A percentile compares a stretch with the other conserved stretches of the same genome.
phyloP scores from a whole-genome alignment of 176 grass and related monocot genomes.

The Pharus latifolius region DNA sequence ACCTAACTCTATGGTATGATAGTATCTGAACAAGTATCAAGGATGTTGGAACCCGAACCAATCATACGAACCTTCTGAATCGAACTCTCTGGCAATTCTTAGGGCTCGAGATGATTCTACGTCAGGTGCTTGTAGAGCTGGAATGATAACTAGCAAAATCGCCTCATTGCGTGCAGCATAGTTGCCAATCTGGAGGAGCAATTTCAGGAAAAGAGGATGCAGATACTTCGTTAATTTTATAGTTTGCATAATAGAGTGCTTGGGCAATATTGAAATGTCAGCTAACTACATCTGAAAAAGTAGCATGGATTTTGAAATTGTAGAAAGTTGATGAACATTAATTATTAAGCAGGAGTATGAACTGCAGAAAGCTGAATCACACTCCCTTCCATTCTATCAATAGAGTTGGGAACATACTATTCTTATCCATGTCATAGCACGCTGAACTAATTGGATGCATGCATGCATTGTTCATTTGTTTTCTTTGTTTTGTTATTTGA shows the following conservation, averaged over 20 bases:
- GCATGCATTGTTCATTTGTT: not conserved
- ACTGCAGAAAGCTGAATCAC: not conserved
- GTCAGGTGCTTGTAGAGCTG: slow-evolving; percentile 74
- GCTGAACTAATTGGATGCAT: not conserved
- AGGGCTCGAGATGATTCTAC: slow-evolving; percentile 72
- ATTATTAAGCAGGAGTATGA: not conserved
- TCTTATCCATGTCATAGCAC: not conserved
- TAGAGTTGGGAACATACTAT: not conserved
- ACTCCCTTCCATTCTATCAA: not conserved
- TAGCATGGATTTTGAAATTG: not conserved
- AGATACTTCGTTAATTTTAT: slow-evolving; percentile 3
- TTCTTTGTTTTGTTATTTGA: not conserved
- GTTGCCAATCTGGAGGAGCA: slow-evolving; percentile 36
- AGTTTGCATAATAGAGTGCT: not conserved
- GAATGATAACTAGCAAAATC: slow-evolving; percentile 63
- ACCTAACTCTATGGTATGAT: not conserved
- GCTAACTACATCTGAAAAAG: not conserved
- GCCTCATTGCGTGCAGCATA: slow-evolving; percentile 63
- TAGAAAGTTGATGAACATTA: not conserved
- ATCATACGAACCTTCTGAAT: slow-evolving; percentile 51
- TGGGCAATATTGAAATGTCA: not conserved
- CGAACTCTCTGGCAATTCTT: slow-evolving; percentile 63
- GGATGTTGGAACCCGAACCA: not conserved
- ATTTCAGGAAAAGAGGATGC: slow-evolving; percentile 3
- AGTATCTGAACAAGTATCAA: not conserved